Base-by-base conservation (phyloP, 108 stramenopile species). In the Skeletonema grethae region DNA sequence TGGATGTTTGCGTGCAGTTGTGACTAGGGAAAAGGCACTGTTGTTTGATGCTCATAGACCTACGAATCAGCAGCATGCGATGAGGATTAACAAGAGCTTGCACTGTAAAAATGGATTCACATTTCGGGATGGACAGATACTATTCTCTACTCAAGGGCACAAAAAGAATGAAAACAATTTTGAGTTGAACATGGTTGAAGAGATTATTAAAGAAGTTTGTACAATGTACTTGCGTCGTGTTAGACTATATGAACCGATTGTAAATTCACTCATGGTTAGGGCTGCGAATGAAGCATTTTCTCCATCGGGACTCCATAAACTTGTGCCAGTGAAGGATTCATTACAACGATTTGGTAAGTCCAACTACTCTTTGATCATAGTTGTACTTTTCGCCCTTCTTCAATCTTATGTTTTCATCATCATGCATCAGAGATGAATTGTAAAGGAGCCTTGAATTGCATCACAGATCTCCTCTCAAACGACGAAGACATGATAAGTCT, bases 401-500 rank as follows among this genome's bases (percentile, higher is more conserved):
- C 61, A 61, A 61, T 60, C 31, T 30, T 13, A 61, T 61, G 6
- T 1, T 41, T 48, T 29, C 28, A 58, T 11, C 38, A 20, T 11
- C 38, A 20, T 22, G 10, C 62, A 53, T 24, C 50, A 53, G 91
- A 96, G 65, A 76, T 94, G 70, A 83, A 90, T 29, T 91, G 94
- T 6, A 87, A 86, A 68, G 82, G 87, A 24, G 76, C 80, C 15
- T 61, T 93, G 5, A 76, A 85, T 18, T 94, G 92, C 57, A 76
- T 96, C 16, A 86, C 84, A 24, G 64, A 82, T 9, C 70, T 96
- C 0, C 73, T 96, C 24, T 81, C 89, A 12, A 88, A 88, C 48
- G 92, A 96, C 62, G 91, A 94, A 20, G 89, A 89, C 34, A 94
- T 96, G 92, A 55, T 92, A 41, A 73, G 76, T 32, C 76, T 96